phyloP scores from a whole-genome alignment of 2,329 filamentous ascomycete genomes.

The Calonectria pauciramosa region DNA sequence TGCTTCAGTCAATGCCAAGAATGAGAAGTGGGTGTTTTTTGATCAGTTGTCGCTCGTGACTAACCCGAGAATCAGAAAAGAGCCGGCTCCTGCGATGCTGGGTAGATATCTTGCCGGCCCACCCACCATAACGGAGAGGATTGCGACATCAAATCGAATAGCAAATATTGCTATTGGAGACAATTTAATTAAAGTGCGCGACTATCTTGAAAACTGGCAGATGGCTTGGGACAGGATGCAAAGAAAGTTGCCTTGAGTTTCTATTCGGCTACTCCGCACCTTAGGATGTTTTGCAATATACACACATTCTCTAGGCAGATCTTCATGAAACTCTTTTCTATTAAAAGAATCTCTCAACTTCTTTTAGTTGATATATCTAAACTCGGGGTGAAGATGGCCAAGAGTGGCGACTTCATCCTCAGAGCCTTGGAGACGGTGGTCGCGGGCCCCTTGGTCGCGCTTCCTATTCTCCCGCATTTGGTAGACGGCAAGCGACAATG shows the following conservation, averaged over 20 bases:
- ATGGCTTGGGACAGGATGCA: neutral
- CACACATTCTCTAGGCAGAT: too few relatives aligned
- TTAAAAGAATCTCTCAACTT: too few relatives aligned
- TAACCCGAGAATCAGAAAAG: neutral
- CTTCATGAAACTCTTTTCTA: too few relatives aligned
- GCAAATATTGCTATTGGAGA: neutral
- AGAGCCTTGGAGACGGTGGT: conserved; percentile 38
- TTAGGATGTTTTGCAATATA: too few relatives aligned
- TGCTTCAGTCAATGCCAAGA: neutral
- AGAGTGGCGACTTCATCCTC: conserved; percentile 38
- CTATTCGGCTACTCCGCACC: too few relatives aligned
- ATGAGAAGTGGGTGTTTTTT: neutral
- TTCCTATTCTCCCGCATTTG: conserved; percentile 46
- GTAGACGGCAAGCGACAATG: conserved; percentile 35
- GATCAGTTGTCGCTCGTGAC: neutral
- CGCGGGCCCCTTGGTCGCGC: conserved; percentile 39
- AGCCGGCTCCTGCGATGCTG: neutral
- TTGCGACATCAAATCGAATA: neutral
- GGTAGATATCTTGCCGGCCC: neutral
- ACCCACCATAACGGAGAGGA: neutral
- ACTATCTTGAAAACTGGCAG: neutral
- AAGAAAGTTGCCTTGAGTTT: too few relatives aligned
- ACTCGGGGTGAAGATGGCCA: conserved; percentile 43
- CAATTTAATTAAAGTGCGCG: neutral
- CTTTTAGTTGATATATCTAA: conserved; percentile 42